Evolutionary conservation across 352 stramenopile genomes (phyloP).

Genomic region (Blastocystis sp.): DNA sequence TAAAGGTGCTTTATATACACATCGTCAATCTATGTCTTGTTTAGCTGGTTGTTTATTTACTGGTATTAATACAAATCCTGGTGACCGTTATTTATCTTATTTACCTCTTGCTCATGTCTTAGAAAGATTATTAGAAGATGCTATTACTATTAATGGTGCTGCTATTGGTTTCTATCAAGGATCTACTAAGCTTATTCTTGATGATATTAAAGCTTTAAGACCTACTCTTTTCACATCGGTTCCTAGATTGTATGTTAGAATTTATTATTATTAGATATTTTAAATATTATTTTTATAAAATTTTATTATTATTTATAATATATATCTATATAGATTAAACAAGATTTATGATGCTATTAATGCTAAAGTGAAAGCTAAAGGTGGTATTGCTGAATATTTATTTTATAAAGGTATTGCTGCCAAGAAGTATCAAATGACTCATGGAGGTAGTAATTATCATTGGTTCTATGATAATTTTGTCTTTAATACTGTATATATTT

Average conservation of each 20-base stretch:
- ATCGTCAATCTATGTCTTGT: slow-evolving; percentile 44
- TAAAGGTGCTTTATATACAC: slow-evolving; percentile 55
- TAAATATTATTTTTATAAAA: not conserved
- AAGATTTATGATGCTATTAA: slow-evolving; percentile 19
- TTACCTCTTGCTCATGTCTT: slow-evolving; percentile 18
- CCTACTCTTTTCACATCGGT: slow-evolving; percentile 22
- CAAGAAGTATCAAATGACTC: slow-evolving; percentile 49
- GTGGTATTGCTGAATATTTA: slow-evolving; percentile 52
- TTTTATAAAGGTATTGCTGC: slow-evolving; percentile 53
- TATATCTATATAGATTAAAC: not conserved
- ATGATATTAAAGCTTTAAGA: slow-evolving; percentile 20
- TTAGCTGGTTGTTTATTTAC: slow-evolving; percentile 2
- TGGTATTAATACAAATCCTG: not conserved
- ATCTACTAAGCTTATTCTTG: slow-evolving; percentile 2
- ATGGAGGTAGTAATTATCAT: slow-evolving; percentile 52
- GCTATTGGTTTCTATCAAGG: slow-evolving; percentile 26
- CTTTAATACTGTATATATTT: no score
- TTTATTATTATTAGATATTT: not conserved
- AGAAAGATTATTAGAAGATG: slow-evolving; percentile 41
- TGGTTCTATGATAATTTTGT: slow-evolving; percentile 29
- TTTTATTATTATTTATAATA: not conserved
- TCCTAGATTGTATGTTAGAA: slow-evolving; percentile 6
- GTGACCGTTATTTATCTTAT: slow-evolving; percentile 13
- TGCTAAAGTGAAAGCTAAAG: slow-evolving; percentile 41
- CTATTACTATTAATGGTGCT: not conserved